phyloP scores from a whole-genome alignment of 2,329 filamentous ascomycete species.

The Paecilomyces variotii region DNA sequence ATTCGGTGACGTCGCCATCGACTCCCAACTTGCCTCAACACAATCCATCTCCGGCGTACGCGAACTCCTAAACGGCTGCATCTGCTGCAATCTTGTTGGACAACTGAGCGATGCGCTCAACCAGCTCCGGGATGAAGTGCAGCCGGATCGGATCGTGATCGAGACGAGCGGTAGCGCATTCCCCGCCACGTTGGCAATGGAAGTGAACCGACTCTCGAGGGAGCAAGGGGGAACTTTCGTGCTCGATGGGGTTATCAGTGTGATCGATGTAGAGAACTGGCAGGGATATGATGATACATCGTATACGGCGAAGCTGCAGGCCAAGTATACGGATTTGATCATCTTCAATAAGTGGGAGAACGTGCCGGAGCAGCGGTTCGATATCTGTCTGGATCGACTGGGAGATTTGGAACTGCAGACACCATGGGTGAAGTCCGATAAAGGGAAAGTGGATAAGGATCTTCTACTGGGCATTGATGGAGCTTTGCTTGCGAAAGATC shows the following conservation, averaged over 20 bases:
- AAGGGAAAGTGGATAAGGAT: slow-evolving; percentile 68
- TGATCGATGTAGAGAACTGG: slow-evolving; percentile 95
- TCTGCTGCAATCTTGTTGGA: slow-evolving; percentile 97
- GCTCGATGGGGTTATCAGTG: slow-evolving; percentile 80
- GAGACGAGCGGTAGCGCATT: slow-evolving; percentile 87
- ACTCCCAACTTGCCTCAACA: slow-evolving; percentile 80
- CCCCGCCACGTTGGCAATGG: slow-evolving; percentile 82
- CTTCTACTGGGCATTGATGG: slow-evolving; percentile 84
- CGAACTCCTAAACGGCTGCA: slow-evolving; percentile 92
- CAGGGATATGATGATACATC: slow-evolving; percentile 83
- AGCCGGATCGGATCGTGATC: slow-evolving; percentile 80
- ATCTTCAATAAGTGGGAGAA: slow-evolving; percentile 90
- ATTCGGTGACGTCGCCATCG: slow-evolving; percentile 89
- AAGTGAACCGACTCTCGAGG: slow-evolving; percentile 71
- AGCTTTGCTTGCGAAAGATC: slow-evolving; percentile 48
- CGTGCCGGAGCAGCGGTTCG: slow-evolving; percentile 64
- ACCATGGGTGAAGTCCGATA: slow-evolving; percentile 77
- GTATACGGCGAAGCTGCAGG: slow-evolving; percentile 82
- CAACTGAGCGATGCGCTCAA: slow-evolving; percentile 73
- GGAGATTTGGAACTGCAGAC: slow-evolving; percentile 73
- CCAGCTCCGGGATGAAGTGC: slow-evolving; percentile 55
- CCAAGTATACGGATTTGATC: slow-evolving; percentile 80
- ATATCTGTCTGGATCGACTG: slow-evolving; percentile 68
- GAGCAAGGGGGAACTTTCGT: slow-evolving; percentile 55
- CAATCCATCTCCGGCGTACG: slow-evolving; percentile 80